phyloP scores from a whole-genome alignment of 2,329 filamentous ascomycete genomes.

The Penicillium verrucosum region DNA sequence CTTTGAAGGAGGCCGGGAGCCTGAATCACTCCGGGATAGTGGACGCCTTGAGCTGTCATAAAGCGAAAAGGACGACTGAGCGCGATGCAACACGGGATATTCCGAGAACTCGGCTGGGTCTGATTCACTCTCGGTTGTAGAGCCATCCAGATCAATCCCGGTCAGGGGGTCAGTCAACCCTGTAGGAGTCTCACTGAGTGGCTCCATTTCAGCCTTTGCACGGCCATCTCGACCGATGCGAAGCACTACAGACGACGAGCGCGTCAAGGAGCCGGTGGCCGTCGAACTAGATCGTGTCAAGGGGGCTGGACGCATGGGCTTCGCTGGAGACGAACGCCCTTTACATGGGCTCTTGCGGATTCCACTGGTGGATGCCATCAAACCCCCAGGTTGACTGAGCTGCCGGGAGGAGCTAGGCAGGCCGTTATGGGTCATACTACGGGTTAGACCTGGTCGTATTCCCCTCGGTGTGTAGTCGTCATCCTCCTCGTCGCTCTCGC shows the following conservation, averaged over 20 bases:
- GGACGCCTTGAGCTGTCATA: conserved; percentile 32
- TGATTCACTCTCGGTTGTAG: conserved; percentile 42
- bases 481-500: conserved; percentile 35
- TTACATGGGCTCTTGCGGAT: conserved; percentile 44
- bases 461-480: conserved; percentile 35
- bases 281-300: conserved; percentile 33
- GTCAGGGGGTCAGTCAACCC: conserved; percentile 36
- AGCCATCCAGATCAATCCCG: conserved; percentile 43
- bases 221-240: conserved; percentile 49
- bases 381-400: conserved; percentile 29
- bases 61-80: conserved; percentile 41
- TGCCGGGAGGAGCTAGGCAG: conserved; percentile 30
- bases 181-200: conserved; percentile 32
- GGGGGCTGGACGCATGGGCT: conserved; percentile 33
- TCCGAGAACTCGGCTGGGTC: conserved; percentile 43
- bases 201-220: conserved; percentile 46
- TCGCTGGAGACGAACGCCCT: conserved; percentile 43
- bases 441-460: conserved; percentile 36
- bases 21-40: conserved; percentile 35
- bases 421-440: conserved; percentile 42
- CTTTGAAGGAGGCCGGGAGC: conserved; percentile 43
- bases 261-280: conserved; percentile 30
- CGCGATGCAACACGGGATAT: conserved; percentile 36
- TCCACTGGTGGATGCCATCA: conserved; percentile 34
- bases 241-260: conserved; percentile 44